Percentiles rank a stretch among this genome's conserved stretches.
Conservation (phyloP, 305 asterid genomes). For the Fraxinus sp. region DNA sequence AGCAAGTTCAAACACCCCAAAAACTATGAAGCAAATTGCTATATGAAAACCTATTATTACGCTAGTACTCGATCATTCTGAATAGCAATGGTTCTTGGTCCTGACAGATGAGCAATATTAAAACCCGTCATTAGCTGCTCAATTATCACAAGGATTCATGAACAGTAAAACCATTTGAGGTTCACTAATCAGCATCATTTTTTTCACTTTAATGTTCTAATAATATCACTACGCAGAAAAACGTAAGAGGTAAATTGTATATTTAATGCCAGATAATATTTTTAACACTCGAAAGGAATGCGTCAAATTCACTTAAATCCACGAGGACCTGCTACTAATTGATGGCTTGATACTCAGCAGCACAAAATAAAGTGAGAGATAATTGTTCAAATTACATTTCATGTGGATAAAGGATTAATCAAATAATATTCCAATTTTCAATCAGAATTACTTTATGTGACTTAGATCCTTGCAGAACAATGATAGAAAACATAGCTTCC, state of each 20-base stretch:
- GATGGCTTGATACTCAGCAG: not conserved
- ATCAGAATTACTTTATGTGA: slow-evolving; percentile 12
- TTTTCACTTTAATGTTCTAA: slow-evolving; percentile 1
- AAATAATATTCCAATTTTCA: not conserved
- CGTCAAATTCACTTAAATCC: slow-evolving; percentile 4
- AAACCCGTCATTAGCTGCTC: not conserved
- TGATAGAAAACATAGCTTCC: not conserved
- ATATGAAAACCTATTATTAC: not conserved
- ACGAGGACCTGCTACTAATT: not conserved
- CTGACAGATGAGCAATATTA: slow-evolving; percentile 2
- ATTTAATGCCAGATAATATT: not conserved
- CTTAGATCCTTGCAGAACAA: not conserved
- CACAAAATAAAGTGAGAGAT: not conserved
- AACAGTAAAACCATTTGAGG: slow-evolving; percentile 2
- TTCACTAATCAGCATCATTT: not conserved
- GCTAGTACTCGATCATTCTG: not conserved
- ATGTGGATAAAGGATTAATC: not conserved
- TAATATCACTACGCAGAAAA: not conserved
- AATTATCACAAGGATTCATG: slow-evolving; percentile 1
- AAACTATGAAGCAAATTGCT: not conserved
- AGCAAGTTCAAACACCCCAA: not conserved
- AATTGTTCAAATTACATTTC: not conserved
- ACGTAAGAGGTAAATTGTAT: not conserved
- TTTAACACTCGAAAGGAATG: not conserved
- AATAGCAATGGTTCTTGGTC: not conserved